Evolutionary conservation across 2,329 filamentous ascomycete species (phyloP), one percentile per base, ranked within the genome.

Genomic region (Fusarium sp.): DNA sequence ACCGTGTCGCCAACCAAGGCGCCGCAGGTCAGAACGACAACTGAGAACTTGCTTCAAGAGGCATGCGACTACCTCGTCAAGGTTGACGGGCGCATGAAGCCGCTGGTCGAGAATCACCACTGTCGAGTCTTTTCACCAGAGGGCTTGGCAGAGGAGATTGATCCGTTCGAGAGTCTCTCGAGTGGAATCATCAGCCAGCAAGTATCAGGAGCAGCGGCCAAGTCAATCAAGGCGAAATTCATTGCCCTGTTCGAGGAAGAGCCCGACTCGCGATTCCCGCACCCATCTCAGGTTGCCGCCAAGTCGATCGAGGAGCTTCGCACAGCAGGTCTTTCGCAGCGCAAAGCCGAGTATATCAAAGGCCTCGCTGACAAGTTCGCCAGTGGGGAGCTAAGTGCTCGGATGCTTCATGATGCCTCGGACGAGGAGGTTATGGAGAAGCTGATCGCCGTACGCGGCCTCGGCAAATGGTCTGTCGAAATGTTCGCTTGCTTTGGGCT

Each of bases 401-500:
- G 89, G 72, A 91, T 97, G 87, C 88, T 98, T 22, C 89, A 94
- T 62, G 90, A 91, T 38, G 95, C 94, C 2, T 89, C 91, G 6
- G 97, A 99, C 81, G 95, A 97, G 60, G 94, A 97, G 76, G 89
- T 99, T 9, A 87, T 98, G 73, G 90, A 93, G 82, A 92, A 90
- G 81, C 87, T 99, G 57, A 94, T 93, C 57, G 94, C 95, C 1
- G 95, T 99, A 6, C 89, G 96, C 11, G 97, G 97, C 0, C 84
- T 98, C 59, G 97, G 97, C 0, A 89, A 88, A 63, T 98, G 97
- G 97, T 95, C 92, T 57, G 95, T 97, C 16, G 95, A 98, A 86
- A 98, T 99, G 97, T 99, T 99, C 86, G 94, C 95, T 59, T 95
- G 94, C 83, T 98, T 99, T 83, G 94, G 91, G n/a, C 86, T 99